phyloP scores from a whole-genome alignment of 371 early-diverging fungal genomes.

The Scutellospora calospora region DNA sequence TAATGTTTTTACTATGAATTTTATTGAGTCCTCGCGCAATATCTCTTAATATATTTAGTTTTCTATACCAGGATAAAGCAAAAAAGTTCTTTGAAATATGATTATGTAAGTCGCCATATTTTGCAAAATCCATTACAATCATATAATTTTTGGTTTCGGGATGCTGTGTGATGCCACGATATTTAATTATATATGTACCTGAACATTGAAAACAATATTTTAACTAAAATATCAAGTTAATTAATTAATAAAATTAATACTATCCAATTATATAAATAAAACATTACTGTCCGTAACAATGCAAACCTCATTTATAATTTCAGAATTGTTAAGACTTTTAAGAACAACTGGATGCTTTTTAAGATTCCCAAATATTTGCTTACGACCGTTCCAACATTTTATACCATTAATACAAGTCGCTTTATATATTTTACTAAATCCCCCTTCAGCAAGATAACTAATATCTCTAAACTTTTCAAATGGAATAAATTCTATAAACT shows the following conservation, averaged over 20 bases:
- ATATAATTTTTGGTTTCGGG: background rate
- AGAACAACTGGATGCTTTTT: background rate
- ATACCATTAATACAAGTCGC: background rate
- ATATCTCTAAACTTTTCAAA: background rate
- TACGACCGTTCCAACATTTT: background rate
- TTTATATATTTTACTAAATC: slow-evolving; percentile 16
- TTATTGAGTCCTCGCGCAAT: background rate
- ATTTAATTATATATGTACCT: background rate
- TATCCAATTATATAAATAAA: background rate
- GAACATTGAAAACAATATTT: background rate
- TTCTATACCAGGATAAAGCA: background rate
- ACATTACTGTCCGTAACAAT: background rate
- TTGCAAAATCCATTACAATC: background rate
- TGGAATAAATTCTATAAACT: background rate
- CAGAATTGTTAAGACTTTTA: background rate
- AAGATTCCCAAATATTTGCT: too few relatives aligned
- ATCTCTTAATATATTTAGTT: background rate
- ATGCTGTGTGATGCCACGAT: background rate
- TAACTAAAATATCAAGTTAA: background rate
- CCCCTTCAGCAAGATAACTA: background rate
- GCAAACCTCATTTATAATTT: background rate
- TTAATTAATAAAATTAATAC: background rate
- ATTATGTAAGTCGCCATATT: background rate
- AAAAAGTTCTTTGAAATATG: background rate
- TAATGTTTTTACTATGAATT: background rate